A percentile compares a stretch with the other conserved stretches of the same genome.
Conservation (phyloP, 768 basidiomycete species). For the Tulasnella sp. region DNA sequence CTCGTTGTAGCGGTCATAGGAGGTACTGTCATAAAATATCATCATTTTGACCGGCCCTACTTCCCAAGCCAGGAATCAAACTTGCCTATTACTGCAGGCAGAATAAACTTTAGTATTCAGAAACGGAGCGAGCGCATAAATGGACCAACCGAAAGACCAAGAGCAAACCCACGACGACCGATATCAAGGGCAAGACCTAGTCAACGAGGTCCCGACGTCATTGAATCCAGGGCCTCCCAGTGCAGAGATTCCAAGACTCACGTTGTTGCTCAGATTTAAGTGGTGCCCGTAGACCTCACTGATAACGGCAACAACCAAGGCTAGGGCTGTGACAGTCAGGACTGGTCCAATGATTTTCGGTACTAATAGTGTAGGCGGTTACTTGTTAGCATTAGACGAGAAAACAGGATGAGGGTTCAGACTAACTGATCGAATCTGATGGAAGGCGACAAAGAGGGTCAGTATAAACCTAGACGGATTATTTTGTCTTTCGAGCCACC, state of each 20-base stretch:
- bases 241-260: slow-evolving; percentile 24
- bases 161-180: slow-evolving; percentile 79
- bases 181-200: slow-evolving; percentile 71
- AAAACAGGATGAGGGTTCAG: slow-evolving; percentile 23
- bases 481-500: too few relatives aligned
- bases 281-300: slow-evolving; percentile 8
- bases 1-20: slow-evolving; percentile 81
- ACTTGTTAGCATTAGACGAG: not conserved
- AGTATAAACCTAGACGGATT: too few relatives aligned
- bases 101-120: not conserved
- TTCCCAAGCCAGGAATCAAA: not conserved
- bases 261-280: slow-evolving; percentile 53
- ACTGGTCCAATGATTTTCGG: slow-evolving; percentile 68
- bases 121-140: not conserved
- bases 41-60: not conserved
- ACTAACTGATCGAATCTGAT: too few relatives aligned
- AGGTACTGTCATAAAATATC: slow-evolving; percentile 40
- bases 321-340: slow-evolving; percentile 68
- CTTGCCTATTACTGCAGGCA: slow-evolving; percentile 1
- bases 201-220: slow-evolving; percentile 10
- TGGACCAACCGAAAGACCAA: slow-evolving; percentile 20
- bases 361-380: not conserved
- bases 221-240: not conserved
- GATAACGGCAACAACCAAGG: slow-evolving; percentile 29
- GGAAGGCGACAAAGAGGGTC: too few relatives aligned